phyloP scores from a whole-genome alignment of 2,329 filamentous ascomycete genomes.

The Ambrosiella cleistominuta region DNA sequence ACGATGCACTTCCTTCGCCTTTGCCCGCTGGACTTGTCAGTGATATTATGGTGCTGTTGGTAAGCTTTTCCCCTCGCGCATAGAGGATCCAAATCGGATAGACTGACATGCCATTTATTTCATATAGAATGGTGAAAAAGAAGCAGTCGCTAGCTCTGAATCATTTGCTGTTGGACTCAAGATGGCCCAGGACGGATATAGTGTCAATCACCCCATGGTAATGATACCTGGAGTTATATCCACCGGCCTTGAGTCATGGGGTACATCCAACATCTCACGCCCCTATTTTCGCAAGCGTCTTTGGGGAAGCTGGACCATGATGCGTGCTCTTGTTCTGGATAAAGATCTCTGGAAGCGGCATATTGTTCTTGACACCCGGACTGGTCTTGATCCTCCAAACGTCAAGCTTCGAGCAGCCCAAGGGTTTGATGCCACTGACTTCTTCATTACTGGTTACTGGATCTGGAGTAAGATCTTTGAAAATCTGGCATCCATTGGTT shows the following conservation, averaged over 20 bases:
- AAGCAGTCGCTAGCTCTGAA: slow-evolving; percentile 71
- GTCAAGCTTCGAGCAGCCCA: slow-evolving; percentile 87
- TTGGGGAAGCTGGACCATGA: slow-evolving; percentile 99
- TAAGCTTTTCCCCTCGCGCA: slow-evolving; percentile 25
- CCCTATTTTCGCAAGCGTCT: slow-evolving; percentile 87
- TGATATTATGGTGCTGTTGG: slow-evolving; percentile 72
- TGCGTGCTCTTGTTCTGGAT: slow-evolving; percentile 81
- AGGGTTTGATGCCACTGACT: slow-evolving; percentile 94
- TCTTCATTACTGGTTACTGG: slow-evolving; percentile 86
- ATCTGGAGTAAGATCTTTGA: slow-evolving; percentile 99
- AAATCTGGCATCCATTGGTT: slow-evolving; percentile 87
- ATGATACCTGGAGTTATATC: slow-evolving; percentile 98
- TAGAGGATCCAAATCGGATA: neutral
- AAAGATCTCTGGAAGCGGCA: slow-evolving; percentile 91
- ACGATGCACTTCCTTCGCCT: slow-evolving; percentile 67
- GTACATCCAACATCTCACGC: slow-evolving; percentile 66
- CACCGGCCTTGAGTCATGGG: slow-evolving; percentile 92
- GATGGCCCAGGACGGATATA: slow-evolving; percentile 61
- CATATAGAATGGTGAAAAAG: slow-evolving; percentile 62
- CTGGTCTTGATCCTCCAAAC: slow-evolving; percentile 75
- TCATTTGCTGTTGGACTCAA: slow-evolving; percentile 82
- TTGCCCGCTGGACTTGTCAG: slow-evolving; percentile 59
- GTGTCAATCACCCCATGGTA: slow-evolving; percentile 72
- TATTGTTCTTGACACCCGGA: slow-evolving; percentile 87
- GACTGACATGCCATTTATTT: neutral